Evolutionary conservation across 306 rosid species (phyloP), one percentile per base, ranked within the genome.

Genomic region (Begonia loranthoides): DNA sequence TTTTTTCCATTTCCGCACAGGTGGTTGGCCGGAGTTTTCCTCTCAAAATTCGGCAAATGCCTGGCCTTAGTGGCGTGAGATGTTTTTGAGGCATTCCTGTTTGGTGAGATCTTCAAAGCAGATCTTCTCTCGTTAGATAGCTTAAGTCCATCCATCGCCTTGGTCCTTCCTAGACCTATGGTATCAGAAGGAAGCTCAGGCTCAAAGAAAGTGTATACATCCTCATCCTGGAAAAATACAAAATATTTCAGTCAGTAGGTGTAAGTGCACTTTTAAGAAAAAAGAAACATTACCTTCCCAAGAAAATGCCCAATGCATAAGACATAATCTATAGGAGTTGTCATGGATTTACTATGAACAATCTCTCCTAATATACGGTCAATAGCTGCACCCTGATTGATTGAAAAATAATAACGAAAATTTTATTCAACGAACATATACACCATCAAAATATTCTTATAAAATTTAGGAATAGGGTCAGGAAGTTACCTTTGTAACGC

Each of bases 301-400:
- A 86, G 88, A 82, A 92, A 92, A 70, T 90, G 97, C 40, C 97
- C 97, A 45, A 85, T 48, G 69, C 94, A 90, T 14, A 90, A 70
- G 45, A 90, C 97, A 60, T 78, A 82, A 64, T 85, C 97, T 15
- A 90, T 90, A 55, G 97, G 94, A 14, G 86, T 66, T 22, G 79
- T 83, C 99, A 92, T 80, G 73, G 87, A 76, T 76, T 82, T 82
- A 72, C 86, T 85, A 62, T 90, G 95, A 63, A 90, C 86, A 47
- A 90, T 86, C 83, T 90, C 97, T 64, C 95, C 95, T 54, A 90
- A 52, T 60, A 90, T 90, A 63, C 97, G 94, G 66, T 90, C 97
- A 57, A 90, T 83, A 43, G 96, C 99, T 45, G 99, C 94, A 65
- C 99, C 99, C 96, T 92, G 70, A 61, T 60, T 49, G 33, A 48